Evolutionary conservation across 805 yeast species (phyloP).

Genomic region (Candida maltosa): DNA sequence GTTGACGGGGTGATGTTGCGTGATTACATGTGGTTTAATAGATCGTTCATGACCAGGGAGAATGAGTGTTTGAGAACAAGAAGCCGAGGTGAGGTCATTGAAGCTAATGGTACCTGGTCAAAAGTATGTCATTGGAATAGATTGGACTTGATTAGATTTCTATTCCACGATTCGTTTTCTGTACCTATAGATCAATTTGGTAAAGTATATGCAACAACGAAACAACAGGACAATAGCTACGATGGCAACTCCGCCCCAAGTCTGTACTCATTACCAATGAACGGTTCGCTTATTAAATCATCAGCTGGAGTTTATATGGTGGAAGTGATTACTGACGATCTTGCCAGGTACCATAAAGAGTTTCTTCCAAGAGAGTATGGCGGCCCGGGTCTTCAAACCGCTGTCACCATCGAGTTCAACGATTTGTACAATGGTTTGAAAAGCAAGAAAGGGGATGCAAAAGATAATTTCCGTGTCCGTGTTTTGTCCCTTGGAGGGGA

Average conservation of each 20-base stretch:
- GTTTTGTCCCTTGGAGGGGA: slow-evolving; percentile 60
- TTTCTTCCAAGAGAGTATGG: slow-evolving; percentile 54
- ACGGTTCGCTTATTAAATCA: slow-evolving; percentile 41
- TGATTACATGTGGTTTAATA: slow-evolving; percentile 75
- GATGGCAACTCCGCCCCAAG: slow-evolving; percentile 17
- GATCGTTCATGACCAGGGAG: slow-evolving; percentile 79
- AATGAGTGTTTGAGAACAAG: slow-evolving; percentile 51
- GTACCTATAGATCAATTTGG: slow-evolving; percentile 59
- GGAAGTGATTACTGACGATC: slow-evolving; percentile 61
- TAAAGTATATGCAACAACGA: slow-evolving; percentile 31
- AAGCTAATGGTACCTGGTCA: slow-evolving; percentile 35
- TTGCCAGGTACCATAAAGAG: slow-evolving; percentile 57
- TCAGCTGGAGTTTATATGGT: slow-evolving; percentile 69
- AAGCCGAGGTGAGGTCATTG: slow-evolving; percentile 39
- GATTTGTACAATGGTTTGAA: slow-evolving; percentile 24
- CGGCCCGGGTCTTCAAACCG: slow-evolving; percentile 60
- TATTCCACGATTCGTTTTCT: slow-evolving; percentile 77
- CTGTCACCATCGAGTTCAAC: slow-evolving; percentile 46
- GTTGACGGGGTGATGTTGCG: slow-evolving; percentile 87
- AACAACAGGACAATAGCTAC: slow-evolving; percentile 13
- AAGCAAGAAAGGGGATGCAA: slow-evolving; percentile 9
- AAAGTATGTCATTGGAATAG: slow-evolving; percentile 88
- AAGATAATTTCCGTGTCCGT: slow-evolving; percentile 45
- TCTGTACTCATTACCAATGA: slow-evolving; percentile 17
- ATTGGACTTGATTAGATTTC: slow-evolving; percentile 71